phyloP scores from a whole-genome alignment of 1,139 yeast genomes.

The Blastobotrys illinoisensis region DNA sequence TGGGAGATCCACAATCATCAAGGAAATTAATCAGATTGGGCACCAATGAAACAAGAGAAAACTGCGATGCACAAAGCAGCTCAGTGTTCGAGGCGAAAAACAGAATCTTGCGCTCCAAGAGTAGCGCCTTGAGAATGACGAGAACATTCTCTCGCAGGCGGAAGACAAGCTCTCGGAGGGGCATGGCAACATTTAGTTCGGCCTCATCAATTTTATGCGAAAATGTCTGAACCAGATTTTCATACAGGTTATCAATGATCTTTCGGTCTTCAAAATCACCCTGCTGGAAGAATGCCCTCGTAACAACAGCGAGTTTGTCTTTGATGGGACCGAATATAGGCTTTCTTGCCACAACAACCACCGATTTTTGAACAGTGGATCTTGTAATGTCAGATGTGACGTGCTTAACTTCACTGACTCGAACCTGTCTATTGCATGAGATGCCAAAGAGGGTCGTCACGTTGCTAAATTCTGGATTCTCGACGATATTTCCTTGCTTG shows the following conservation, averaged over 20 bases:
- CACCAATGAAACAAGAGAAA: slow-evolving; percentile 61
- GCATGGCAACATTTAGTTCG: slow-evolving; percentile 69
- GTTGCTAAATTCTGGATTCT: slow-evolving; percentile 37
- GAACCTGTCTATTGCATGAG: slow-evolving; percentile 83
- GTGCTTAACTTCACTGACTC: slow-evolving; percentile 53
- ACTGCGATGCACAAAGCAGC: slow-evolving; percentile 64
- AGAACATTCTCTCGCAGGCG: slow-evolving; percentile 59
- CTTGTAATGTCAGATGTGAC: slow-evolving; percentile 69
- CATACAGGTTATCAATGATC: slow-evolving; percentile 64
- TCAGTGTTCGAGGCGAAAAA: slow-evolving; percentile 80
- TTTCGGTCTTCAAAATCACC: slow-evolving; percentile 65
- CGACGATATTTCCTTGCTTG: slow-evolving; percentile 30
- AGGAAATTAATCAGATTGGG: slow-evolving; percentile 73
- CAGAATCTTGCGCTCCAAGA: slow-evolving; percentile 65
- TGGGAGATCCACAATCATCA: slow-evolving; percentile 76
- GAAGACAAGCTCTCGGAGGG: slow-evolving; percentile 59
- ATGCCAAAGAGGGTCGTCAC: slow-evolving; percentile 84
- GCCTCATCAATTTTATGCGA: slow-evolving; percentile 40
- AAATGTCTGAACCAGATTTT: slow-evolving; percentile 54
- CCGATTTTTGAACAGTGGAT: slow-evolving; percentile 85
- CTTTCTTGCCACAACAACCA: slow-evolving; percentile 79
- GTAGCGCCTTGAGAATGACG: slow-evolving; percentile 65
- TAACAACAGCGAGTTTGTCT: slow-evolving; percentile 84
- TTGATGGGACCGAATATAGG: slow-evolving; percentile 83
- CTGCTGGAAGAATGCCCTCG: slow-evolving; percentile 81